These are phyloP conservation scores for Macroventuria anomochaeta DNA, from an alignment of 2,329 filamentous ascomycete species.

Conservation along the genomic window DNA sequence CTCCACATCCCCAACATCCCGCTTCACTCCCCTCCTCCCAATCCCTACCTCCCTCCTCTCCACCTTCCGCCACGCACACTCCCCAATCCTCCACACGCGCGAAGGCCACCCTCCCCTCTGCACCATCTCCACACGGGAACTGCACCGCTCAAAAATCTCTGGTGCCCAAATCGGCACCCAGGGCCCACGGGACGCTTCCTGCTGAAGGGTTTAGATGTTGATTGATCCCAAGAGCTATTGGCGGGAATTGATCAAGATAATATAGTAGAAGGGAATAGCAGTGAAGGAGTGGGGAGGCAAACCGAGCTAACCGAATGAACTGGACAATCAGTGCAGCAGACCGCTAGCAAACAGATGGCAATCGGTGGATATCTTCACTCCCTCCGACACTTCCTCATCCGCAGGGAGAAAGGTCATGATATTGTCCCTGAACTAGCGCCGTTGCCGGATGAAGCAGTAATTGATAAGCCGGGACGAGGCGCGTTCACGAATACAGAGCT, in stretches of 20 bases:
- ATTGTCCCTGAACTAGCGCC: conserved; percentile 62
- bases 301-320: too few species aligned
- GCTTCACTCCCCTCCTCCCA: conserved; percentile 55
- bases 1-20: too few species aligned
- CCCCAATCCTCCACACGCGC: conserved; percentile 58
- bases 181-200: conserved; percentile 66
- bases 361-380: too few species aligned
- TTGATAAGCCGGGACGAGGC: conserved; percentile 63
- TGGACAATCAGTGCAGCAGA: too few species aligned
- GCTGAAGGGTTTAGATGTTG: too few species aligned
- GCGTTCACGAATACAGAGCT: conserved; percentile 63
- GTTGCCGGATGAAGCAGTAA: conserved; percentile 55
- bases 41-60: conserved; percentile 51
- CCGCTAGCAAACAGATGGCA: too few species aligned
- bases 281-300: too few species aligned
- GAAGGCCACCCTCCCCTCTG: conserved; percentile 63
- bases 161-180: conserved; percentile 58
- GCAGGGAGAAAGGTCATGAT: conserved; percentile 65
- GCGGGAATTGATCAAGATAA: too few species aligned
- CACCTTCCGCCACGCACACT: conserved; percentile 50
- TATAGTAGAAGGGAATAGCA: too few species aligned
- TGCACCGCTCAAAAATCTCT: conserved; percentile 61
- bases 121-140: conserved; percentile 63
- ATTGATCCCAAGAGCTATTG: too few species aligned
- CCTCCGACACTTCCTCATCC: conserved; percentile 64